Conservation (phyloP, 805 yeast species). For the Saccharomycopsis selenospora region DNA sequence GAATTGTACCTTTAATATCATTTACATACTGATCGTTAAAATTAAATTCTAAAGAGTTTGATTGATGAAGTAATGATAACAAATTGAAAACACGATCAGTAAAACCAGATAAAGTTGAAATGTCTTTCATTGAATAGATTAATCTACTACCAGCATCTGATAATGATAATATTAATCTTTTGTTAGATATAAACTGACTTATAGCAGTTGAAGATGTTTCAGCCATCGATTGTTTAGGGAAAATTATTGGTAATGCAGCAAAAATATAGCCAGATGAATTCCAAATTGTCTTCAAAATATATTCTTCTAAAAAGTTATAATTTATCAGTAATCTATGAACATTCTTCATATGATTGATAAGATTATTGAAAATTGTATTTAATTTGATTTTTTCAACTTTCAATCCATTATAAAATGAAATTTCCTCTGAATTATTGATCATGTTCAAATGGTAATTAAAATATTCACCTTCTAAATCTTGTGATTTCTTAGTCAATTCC, state of each 20-base stretch:
- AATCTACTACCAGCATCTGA: slow-evolving; percentile 94
- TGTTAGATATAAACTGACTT: slow-evolving; percentile 85
- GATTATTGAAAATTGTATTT: slow-evolving; percentile 45
- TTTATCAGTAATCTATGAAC: slow-evolving; percentile 54
- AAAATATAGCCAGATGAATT: slow-evolving; percentile 91
- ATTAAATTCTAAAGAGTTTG: slow-evolving; percentile 49
- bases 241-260: slow-evolving; percentile 80
- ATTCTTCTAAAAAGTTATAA: slow-evolving; percentile 75
- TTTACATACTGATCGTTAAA: slow-evolving; percentile 37
- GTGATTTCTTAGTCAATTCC: slow-evolving; percentile 59
- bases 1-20: slow-evolving; percentile 74
- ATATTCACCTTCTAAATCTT: slow-evolving; percentile 81
- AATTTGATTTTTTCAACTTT: slow-evolving; percentile 66
- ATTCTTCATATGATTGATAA: slow-evolving; percentile 47
- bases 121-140: slow-evolving; percentile 90
- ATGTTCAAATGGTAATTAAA: slow-evolving; percentile 80
- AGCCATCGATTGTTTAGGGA: slow-evolving; percentile 38
- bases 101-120: slow-evolving; percentile 85
- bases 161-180: slow-evolving; percentile 78
- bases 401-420: slow-evolving; percentile 89
- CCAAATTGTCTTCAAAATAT: slow-evolving; percentile 86
- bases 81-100: slow-evolving; percentile 79
- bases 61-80: slow-evolving; percentile 71
- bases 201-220: slow-evolving; percentile 37
- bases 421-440: slow-evolving; percentile 86